Conservation (phyloP, 176 grass and related monocot genomes). For the Musa itinerans region DNA sequence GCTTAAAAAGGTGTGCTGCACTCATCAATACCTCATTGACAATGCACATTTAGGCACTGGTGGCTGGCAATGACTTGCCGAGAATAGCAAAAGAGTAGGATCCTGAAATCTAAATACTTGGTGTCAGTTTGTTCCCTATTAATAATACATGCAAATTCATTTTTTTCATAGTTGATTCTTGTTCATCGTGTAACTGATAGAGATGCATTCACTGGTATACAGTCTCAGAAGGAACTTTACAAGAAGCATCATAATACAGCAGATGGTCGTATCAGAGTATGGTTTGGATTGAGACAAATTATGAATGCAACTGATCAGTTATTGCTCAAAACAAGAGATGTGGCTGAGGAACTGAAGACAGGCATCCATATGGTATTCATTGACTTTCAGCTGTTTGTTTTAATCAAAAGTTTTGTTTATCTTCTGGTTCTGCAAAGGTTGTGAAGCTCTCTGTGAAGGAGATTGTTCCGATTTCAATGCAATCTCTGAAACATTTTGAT, state of each 20-base stretch:
- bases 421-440: not conserved
- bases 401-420: not conserved
- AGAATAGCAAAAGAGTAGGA: not conserved
- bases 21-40: not conserved
- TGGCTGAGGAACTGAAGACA: constrained; percentile 61
- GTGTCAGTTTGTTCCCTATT: not conserved
- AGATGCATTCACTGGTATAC: not conserved
- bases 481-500: too few species aligned
- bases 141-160: not conserved
- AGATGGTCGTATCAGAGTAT: constrained; percentile 78
- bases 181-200: not conserved
- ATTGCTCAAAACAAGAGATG: constrained; percentile 81
- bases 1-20: too few species aligned
- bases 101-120: not conserved
- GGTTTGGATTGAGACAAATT: constrained; percentile 96
- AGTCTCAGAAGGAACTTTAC: constrained; percentile 80
- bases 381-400: not conserved
- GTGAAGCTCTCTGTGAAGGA: not conserved
- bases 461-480: not conserved
- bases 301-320: constrained; percentile 82
- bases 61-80: not conserved
- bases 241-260: constrained; percentile 78
- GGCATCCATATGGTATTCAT: constrained; percentile 89
- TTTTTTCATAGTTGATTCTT: not conserved
- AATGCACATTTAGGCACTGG: not conserved